Conservation (phyloP, 805 yeast species). For the Nakazawaea populi region DNA sequence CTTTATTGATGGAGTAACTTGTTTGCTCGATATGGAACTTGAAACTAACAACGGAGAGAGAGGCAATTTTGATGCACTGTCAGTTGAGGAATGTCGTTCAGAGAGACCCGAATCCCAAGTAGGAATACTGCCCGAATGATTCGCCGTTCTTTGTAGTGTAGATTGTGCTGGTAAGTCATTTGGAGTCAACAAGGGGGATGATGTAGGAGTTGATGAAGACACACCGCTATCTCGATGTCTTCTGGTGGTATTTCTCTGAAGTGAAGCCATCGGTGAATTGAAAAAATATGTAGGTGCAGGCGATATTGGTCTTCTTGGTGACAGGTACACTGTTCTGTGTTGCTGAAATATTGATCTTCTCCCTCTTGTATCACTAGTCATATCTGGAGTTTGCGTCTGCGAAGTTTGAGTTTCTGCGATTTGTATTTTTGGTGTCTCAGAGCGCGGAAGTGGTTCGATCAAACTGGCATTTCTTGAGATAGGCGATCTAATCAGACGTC, state of each 20-base stretch:
- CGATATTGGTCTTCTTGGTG: slow-evolving; percentile 56
- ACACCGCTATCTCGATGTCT: slow-evolving; percentile 13
- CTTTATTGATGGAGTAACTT: slow-evolving; percentile 61
- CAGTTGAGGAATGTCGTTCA: slow-evolving; percentile 7
- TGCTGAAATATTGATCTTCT: slow-evolving; percentile 3
- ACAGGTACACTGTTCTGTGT: slow-evolving; percentile 22
- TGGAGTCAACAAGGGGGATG: slow-evolving; percentile 53
- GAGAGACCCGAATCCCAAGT: slow-evolving; percentile 5
- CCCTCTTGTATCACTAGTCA: not conserved
- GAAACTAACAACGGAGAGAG: slow-evolving; percentile 76
- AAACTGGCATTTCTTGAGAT: not conserved
- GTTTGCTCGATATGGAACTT: slow-evolving; percentile 46
- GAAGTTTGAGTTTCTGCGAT: slow-evolving; percentile 18
- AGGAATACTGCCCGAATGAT: not conserved
- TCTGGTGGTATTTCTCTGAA: slow-evolving; percentile 43
- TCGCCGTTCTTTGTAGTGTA: slow-evolving; percentile 1
- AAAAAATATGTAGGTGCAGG: slow-evolving; percentile 32
- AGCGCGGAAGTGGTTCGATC: slow-evolving; percentile 14
- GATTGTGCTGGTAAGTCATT: slow-evolving; percentile 27
- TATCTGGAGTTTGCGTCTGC: not conserved
- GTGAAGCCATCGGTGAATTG: slow-evolving; percentile 52
- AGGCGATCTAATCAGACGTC: not conserved
- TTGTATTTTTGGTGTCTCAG: slow-evolving; percentile 21
- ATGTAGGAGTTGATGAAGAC: slow-evolving; percentile 36
- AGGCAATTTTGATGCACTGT: slow-evolving; percentile 44